Percentiles rank a stretch among this genome's conserved stretches.
Evolutionary conservation across 352 stramenopile species (phyloP).

Genomic region (Pythium plurisporium): DNA sequence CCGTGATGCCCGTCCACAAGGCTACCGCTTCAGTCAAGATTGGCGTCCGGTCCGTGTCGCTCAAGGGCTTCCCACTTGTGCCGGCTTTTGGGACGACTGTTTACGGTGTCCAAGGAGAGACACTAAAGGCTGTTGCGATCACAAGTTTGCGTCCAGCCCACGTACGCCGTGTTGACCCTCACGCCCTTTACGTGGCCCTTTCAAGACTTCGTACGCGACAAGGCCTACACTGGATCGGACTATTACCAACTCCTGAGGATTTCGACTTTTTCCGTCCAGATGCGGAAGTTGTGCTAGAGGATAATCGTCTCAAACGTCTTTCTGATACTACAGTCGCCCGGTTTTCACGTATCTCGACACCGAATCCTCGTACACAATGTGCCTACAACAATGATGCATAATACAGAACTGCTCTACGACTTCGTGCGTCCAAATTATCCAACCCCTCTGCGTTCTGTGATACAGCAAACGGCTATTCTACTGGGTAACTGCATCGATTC

Average conservation of each 20-base stretch:
- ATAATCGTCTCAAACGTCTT: neutral
- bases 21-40: neutral
- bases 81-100: slow-evolving; percentile 22
- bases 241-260: neutral
- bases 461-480: too few relatives aligned
- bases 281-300: neutral
- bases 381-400: too few relatives aligned
- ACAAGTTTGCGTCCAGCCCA: slow-evolving; percentile 13
- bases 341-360: too few relatives aligned
- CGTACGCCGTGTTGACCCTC: neutral
- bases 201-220: slow-evolving; percentile 10
- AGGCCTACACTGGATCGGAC: slow-evolving; percentile 8
- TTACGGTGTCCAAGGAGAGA: slow-evolving; percentile 21
- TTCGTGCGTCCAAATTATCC: too few relatives aligned
- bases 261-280: neutral
- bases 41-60: slow-evolving; percentile 20
- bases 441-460: too few relatives aligned
- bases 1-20: slow-evolving; percentile 15
- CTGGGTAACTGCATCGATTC: too few relatives aligned
- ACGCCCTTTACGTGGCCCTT: slow-evolving; percentile 20
- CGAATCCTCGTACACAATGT: too few relatives aligned
- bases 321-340: too few relatives aligned
- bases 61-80: slow-evolving; percentile 22
- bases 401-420: too few relatives aligned
- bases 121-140: slow-evolving; percentile 6